Conservation (phyloP, 2,329 filamentous ascomycete species). For the Fusarium gaditjirri region DNA sequence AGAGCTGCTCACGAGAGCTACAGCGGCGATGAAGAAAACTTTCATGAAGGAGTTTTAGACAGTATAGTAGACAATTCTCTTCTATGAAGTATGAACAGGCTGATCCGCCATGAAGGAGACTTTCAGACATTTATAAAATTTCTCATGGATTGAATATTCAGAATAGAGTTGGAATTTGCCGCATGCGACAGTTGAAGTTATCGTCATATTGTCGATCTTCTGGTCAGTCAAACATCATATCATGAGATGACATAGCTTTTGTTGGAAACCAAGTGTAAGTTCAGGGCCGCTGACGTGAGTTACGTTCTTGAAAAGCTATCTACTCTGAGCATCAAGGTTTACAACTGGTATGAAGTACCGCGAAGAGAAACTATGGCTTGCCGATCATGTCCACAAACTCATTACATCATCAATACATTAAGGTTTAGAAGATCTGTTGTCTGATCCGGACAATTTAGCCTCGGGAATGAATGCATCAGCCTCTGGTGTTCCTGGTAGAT, state of each 20-base stretch:
- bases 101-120: accelerated
- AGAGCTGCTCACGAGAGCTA: not conserved
- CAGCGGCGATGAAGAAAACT: not conserved
- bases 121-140: not conserved
- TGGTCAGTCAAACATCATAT: not conserved
- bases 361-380: not conserved
- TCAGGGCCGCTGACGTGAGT: not conserved
- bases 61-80: not conserved
- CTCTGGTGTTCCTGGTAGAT: not conserved
- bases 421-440: not conserved
- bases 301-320: not conserved
- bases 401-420: not conserved
- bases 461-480: not conserved
- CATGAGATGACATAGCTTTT: not conserved
- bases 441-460: not conserved
- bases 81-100: too few relatives aligned
- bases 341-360: slow-evolving; percentile 9
- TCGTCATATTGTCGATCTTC: not conserved
- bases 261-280: accelerated
- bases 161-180: not conserved
- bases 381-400: not conserved
- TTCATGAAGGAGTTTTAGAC: not conserved
- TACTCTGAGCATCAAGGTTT: not conserved
- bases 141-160: accelerated
- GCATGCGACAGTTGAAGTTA: not conserved